Evolutionary conservation across 257 asterid genomes (phyloP), one percentile per base, ranked within the genome.

Genomic region (Plectranthus barbatus): DNA sequence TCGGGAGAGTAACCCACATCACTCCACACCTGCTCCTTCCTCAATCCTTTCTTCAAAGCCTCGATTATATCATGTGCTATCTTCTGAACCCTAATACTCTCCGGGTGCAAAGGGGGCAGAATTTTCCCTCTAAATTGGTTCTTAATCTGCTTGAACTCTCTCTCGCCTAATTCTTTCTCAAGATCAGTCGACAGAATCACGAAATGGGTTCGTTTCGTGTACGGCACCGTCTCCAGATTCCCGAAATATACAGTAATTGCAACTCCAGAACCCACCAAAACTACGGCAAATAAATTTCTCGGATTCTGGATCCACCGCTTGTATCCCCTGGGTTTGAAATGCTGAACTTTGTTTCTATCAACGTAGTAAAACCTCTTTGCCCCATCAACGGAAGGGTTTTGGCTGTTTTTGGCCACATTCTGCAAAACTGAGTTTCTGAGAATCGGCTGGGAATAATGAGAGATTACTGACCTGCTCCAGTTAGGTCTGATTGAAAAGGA

Each of bases 101-200:
- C 94, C 0, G 99, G 99, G 67, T 93, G 99, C 34, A 93, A 84
- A 1, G 97, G 81, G 12, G 97, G 97, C 58, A 93, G 70, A 6
- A 93, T 81, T 54, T 77, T 90, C 65, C 96, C 97, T 33, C 74
- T 85, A 74, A 57, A 93, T 59, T 72, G 37, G 4, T 9, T 47
- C 65, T 78, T 85, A n/a, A 90, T 0, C 60, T 83, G 64, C 66
- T 75, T 69, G 57, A 93, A 93, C 59, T 85, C 75, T 14, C 13
- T 15, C 63, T 93, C 97, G 31, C 99, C 99, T 2, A 93, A 23
- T 23, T 79, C 62, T 58, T 41, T 79, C 66, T 93, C 99, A 0
- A 85, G 64, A 47, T 48, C 68, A 41, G 68, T 71, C 1, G 96
- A 93, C 65, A 93, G 49, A 21, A 93, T 72, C 72, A 93, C 97